Percentiles rank a stretch among this genome's conserved stretches.
These are phyloP conservation scores for Synchytrium microbalum DNA, from an alignment of 371 early-diverging fungal species.

Conservation along the genomic window DNA sequence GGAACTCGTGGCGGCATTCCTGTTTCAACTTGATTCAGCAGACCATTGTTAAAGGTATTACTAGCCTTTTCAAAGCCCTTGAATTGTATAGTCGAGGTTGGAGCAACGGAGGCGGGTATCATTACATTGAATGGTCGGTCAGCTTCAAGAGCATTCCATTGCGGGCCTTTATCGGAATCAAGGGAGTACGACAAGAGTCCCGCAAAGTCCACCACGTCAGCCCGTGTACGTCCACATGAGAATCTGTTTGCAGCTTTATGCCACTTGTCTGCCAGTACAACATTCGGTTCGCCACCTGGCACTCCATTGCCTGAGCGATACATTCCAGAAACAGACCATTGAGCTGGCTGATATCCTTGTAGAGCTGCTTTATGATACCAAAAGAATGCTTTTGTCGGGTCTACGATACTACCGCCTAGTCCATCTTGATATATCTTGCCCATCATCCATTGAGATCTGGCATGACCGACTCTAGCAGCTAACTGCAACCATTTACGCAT, in stretches of 20 bases:
- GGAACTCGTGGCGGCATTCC: background rate
- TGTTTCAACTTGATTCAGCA: background rate
- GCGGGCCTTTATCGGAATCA: slow-evolving; percentile 13
- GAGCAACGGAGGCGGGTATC: slow-evolving; percentile 10
- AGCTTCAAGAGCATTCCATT: slow-evolving; percentile 19
- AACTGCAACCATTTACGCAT: slow-evolving; percentile 19
- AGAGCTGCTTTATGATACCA: slow-evolving; percentile 31
- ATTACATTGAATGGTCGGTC: slow-evolving; percentile 17
- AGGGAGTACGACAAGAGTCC: slow-evolving; percentile 16
- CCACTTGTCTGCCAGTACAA: slow-evolving; percentile 23
- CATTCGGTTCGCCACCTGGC: slow-evolving; percentile 6
- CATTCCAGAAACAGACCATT: slow-evolving; percentile 22
- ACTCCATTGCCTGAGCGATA: slow-evolving; percentile 22
- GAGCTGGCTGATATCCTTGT: slow-evolving; percentile 27
- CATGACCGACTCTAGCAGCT: slow-evolving; percentile 23
- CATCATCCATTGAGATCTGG: slow-evolving; percentile 20
- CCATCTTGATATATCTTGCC: slow-evolving; percentile 21
- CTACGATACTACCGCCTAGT: background rate
- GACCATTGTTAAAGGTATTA: background rate
- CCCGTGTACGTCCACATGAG: slow-evolving; percentile 12
- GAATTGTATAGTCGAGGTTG: slow-evolving; percentile 1
- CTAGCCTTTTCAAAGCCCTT: background rate
- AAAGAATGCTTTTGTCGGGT: slow-evolving; percentile 20
- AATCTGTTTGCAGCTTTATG: slow-evolving; percentile 21
- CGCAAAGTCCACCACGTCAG: slow-evolving; percentile 13